These are phyloP conservation scores for Dactylis glomerata DNA, from an alignment of 176 grass and related monocot genomes.

Conservation along the genomic window DNA sequence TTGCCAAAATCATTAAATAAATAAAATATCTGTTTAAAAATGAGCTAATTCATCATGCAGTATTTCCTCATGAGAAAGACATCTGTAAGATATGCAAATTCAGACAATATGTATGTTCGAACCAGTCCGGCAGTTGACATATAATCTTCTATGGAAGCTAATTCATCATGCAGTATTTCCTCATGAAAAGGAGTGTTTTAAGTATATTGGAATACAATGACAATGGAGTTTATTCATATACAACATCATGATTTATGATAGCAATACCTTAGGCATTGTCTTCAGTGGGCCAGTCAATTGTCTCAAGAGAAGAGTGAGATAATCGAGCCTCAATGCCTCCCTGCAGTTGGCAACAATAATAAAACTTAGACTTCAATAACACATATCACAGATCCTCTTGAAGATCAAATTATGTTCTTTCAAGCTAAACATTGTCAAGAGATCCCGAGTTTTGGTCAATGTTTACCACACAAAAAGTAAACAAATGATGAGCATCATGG, in stretches of 20 bases:
- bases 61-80: not conserved
- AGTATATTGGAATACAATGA: conserved; percentile 4
- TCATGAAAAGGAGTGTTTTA: not conserved
- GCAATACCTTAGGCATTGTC: conserved; percentile 75
- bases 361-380: conserved; percentile 11
- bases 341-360: conserved; percentile 42
- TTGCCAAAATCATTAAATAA: conserved; percentile 6
- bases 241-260: conserved; percentile 23
- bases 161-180: too few relatives aligned
- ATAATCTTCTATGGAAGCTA: not conserved
- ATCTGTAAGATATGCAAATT: not conserved
- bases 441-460: not conserved
- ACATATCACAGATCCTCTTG: not conserved
- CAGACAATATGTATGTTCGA: conserved; percentile 1
- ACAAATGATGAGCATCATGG: not conserved
- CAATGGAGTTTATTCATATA: conserved; percentile 16
- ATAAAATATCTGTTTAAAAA: not conserved
- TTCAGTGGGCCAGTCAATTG: conserved; percentile 65
- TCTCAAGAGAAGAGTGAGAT: conserved; percentile 78
- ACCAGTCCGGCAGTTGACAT: not conserved
- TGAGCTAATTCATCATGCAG: not conserved
- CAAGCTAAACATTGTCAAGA: not conserved
- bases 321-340: conserved; percentile 81
- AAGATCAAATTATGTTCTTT: not conserved
- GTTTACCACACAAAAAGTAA: not conserved